Conservation (phyloP, 2,329 filamentous ascomycete genomes). For the Graphilbum ipis-grandicollis region DNA sequence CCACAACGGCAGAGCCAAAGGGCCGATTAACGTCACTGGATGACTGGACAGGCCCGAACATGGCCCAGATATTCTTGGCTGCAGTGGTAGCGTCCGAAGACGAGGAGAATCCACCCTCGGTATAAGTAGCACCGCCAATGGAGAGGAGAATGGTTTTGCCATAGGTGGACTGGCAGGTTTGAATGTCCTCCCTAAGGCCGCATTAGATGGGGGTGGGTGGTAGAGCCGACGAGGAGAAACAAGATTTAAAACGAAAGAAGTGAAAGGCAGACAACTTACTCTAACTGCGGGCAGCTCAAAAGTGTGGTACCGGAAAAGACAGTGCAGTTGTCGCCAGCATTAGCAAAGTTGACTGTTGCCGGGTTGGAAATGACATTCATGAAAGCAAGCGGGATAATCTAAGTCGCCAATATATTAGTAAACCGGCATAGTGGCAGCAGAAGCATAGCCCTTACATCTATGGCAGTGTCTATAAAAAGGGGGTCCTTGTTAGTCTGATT, state of each 20-base stretch:
- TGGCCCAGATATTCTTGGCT: slow-evolving; percentile 50
- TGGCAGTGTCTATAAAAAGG: slow-evolving; percentile 18
- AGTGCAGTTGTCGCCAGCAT: slow-evolving; percentile 42
- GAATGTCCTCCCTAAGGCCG: slow-evolving; percentile 26
- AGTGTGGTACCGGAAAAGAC: slow-evolving; percentile 39
- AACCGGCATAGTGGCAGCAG: neutral
- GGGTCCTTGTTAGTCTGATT: too few species aligned
- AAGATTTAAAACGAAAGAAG: neutral
- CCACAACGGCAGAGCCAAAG: slow-evolving; percentile 46
- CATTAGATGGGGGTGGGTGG: neutral
- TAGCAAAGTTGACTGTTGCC: slow-evolving; percentile 45
- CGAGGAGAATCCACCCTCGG: slow-evolving; percentile 47
- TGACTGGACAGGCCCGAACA: slow-evolving; percentile 42
- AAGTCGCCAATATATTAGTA: slow-evolving; percentile 1
- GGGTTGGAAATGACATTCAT: slow-evolving; percentile 34
- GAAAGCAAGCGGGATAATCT: slow-evolving; percentile 50
- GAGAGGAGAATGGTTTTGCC: slow-evolving; percentile 59
- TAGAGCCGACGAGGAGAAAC: neutral
- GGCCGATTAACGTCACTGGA: slow-evolving; percentile 36
- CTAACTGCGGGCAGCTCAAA: slow-evolving; percentile 45
- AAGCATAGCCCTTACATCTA: slow-evolving; percentile 21
- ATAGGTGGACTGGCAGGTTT: slow-evolving; percentile 39
- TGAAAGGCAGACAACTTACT: slow-evolving; percentile 24
- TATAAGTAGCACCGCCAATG: slow-evolving; percentile 53
- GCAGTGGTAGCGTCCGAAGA: slow-evolving; percentile 30